Base-by-base conservation (phyloP, 768 basidiomycete genomes). In the Lyophyllum decastes region DNA sequence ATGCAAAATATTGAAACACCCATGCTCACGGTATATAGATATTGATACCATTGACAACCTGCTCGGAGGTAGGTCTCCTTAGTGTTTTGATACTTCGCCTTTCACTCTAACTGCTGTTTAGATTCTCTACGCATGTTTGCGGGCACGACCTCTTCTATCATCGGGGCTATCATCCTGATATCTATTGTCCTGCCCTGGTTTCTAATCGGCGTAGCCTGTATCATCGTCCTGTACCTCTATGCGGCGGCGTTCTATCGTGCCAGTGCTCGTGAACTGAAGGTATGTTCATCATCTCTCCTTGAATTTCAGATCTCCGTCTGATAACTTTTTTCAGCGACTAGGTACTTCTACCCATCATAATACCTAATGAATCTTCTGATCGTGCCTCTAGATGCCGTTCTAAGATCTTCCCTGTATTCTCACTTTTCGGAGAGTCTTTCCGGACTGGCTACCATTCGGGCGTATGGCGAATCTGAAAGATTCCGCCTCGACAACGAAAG, bases 391-490 rank as follows among this genome's bases (percentile, higher is more conserved):
- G 93, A 96, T 74, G 86, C 92, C 24, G 80, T 96, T n/a, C 71
- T 97, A 26, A 86, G 94, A 24, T 90, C 91, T 0, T 87, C 89
- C 0, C 73, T 98, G 17, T 97, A 97, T 69, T 88, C 93, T 0
- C 94, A 95, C 67, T 97, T 97, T 72, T 92, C 92, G 2, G 95
- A 97, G 74, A 91, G 89, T 26, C 77, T 97, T 11, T 88, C 89
- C 11, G 95, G 95, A 17, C 72, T 96, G 38, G 82, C 90, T 0
- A 95, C 93, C 8, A 94, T 96, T 50, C 85, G 94, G 26, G 93
- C 94, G 0, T 97, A 96, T 59, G 87, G 88, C 11, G 95, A 92
- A 68, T 70, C 81, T 2, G 78, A 85, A 2, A 82, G 94, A 14
- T 98, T 97, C 78, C 73, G 80, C 45, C 70, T 71, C 7, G 90